Evolutionary conservation across 176 grass and related monocot genomes (phyloP), one percentile per base, ranked within the genome.

Genomic region (Avena eriantha): DNA sequence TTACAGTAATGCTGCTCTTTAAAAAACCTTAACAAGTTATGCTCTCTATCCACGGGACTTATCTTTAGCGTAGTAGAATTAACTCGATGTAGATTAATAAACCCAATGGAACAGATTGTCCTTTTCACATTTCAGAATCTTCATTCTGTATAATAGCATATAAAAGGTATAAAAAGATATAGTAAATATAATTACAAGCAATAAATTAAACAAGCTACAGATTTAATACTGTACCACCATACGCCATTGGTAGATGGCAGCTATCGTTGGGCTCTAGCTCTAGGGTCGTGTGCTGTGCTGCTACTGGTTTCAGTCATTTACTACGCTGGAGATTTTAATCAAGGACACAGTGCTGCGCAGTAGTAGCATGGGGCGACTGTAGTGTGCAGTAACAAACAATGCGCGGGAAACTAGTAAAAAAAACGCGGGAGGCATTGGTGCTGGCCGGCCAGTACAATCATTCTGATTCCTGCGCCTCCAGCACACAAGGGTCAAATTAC

Each of bases 401-500:
- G 69, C 71, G 82, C 82, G 57, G 82, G 82, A 84, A 74, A n/a
- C 12, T 10, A n/a, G 3, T 51, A 35, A 18, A 18, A 35, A 4
- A 72, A 73, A 21, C 7, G 9, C 72, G 72, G 72, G 83, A 77
- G 46, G 8, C 70, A 84, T 84, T 51, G 24, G 1, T 31, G 45
- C 34, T 6, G 7, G 72, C 3, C 3, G 26, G 3, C 64, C 48
- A 33, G 57, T 35, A 84, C 70, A 76, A 22, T 84, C 70, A 61
- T 48, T 48, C 39, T 35, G 49, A 35, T 77, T 13, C 74, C 49
- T 77, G 74, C 74, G 49, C n/a, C n/a, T 13, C 58, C 50, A 4
- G 34, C 14, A 15, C 53, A 26, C 36, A 59, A 24, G 11, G 45
- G 82, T 29, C 70, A 34, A 75, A 35, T 16, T 50, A 34, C 16